Base-by-base conservation (phyloP, 176 grass and related monocot species). In the Eragrostis nindensis region DNA sequence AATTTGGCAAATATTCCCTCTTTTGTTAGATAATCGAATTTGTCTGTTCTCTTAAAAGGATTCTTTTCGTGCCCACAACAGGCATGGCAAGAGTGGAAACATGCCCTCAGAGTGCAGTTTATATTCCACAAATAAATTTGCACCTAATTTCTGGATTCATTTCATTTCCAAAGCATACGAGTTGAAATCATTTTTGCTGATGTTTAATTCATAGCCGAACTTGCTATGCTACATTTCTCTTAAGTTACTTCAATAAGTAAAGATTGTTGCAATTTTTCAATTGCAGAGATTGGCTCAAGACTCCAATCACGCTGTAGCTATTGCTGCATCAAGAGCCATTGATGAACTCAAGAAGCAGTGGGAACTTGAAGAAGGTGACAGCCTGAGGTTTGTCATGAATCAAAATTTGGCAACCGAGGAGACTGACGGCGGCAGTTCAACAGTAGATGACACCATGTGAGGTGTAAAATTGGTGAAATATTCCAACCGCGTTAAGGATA, bases 341-440 rank as follows among this genome's bases (percentile, higher is more conserved):
- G 84, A 91, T 73, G 95, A 98, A 73, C 80, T 98, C 49, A 93
- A 83, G 78, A 87, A 75, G 75, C 95, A 98, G 79, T 98, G 95
- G 95, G 90, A 98, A 67, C 81, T 98, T 21, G 95, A 98, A 89
- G 95, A 98, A 89, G 95, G 95, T 39, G 95, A 98, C 81, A 87
- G 86, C 69, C 76, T 98, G 63, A 91, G 78, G 73, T 98, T 98
- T 87, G 86, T 92, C 25, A 72, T 95, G 92, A 98, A 89, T 78
- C 86, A 82, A 62, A 36, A 65, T 52, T 76, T 76, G 53, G 56
- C 46, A 54, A 62, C 62, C 1, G 71, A 89, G 62, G 74, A 81
- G 25, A 59, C 17, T 30, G 80, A 62, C 22, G 85, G 54, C 75
- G 61, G 52, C 62, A 57, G 59, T 83, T 85, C 53, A 67, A 56